Evolutionary conservation across 768 basidiomycete species (phyloP).

Genomic region (Pulveroboletus ravenelii): DNA sequence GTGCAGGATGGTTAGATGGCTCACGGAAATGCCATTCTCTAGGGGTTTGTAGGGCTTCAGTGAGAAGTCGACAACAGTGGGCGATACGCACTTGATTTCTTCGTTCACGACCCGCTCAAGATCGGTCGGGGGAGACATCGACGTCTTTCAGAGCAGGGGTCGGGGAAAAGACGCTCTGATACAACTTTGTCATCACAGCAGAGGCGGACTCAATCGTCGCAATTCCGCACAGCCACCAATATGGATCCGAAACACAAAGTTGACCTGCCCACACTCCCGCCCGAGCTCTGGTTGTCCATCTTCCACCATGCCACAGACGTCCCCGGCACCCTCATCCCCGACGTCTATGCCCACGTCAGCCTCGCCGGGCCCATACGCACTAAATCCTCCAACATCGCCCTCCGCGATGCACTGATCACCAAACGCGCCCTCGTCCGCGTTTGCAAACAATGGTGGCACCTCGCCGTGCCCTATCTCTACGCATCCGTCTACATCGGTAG

Average conservation of each 20-base stretch:
- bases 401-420: slow-evolving; percentile 22
- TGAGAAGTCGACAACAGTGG: neutral
- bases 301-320: slow-evolving; percentile 22
- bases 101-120: slow-evolving; percentile 51
- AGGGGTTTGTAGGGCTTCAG: neutral
- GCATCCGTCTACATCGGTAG: slow-evolving; percentile 21
- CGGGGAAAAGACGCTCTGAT: too few species aligned
- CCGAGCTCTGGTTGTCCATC: slow-evolving; percentile 23
- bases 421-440: slow-evolving; percentile 26
- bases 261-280: slow-evolving; percentile 6
- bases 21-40: slow-evolving; percentile 82
- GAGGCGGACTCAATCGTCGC: too few species aligned
- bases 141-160: neutral
- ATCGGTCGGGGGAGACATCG: slow-evolving; percentile 41
- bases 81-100: slow-evolving; percentile 55
- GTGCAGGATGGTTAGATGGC: slow-evolving; percentile 15
- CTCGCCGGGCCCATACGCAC: slow-evolving; percentile 6
- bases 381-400: neutral
- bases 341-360: slow-evolving; percentile 18
- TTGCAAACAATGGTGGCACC: slow-evolving; percentile 27
- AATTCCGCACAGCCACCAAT: neutral
- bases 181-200: too few species aligned
- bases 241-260: neutral
- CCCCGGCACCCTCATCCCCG: slow-evolving; percentile 18
- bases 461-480: slow-evolving; percentile 24